These are phyloP conservation scores for Sporormia fimetaria DNA, from an alignment of 495 filamentous ascomycete species.

Conservation along the genomic window DNA sequence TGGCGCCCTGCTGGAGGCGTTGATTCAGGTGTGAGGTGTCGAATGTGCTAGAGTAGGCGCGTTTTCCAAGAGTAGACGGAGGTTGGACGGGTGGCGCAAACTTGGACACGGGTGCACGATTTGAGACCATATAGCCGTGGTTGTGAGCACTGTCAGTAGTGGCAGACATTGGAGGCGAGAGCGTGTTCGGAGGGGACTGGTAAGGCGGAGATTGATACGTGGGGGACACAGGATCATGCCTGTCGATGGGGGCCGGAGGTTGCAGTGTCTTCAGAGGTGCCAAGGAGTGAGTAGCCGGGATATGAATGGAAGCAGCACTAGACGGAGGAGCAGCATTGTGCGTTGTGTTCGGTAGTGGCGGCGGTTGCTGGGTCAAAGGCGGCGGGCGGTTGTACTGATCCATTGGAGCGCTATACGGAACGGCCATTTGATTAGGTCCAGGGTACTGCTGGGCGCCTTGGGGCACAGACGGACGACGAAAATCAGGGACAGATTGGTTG, in stretches of 20 bases:
- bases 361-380: constrained; percentile 16
- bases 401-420: constrained; percentile 15
- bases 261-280: constrained; percentile 27
- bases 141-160: constrained; percentile 14
- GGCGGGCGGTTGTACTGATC: constrained; percentile 17
- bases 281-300: constrained; percentile 21
- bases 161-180: constrained; percentile 22
- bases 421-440: constrained; percentile 14
- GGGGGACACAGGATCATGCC: constrained; percentile 23
- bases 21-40: constrained; percentile 28
- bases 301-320: constrained; percentile 12
- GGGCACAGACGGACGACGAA: constrained; percentile 25
- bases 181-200: constrained; percentile 14
- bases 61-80: constrained; percentile 24
- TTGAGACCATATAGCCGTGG: constrained; percentile 10
- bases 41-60: constrained; percentile 26
- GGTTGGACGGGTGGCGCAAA: constrained; percentile 9
- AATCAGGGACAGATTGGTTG: constrained; percentile 16
- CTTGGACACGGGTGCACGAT: constrained; percentile 7
- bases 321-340: constrained; percentile 15
- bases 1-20: constrained; percentile 28
- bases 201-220: constrained; percentile 23
- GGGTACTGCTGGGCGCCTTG: constrained; percentile 22
- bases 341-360: constrained; percentile 26
- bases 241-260: constrained; percentile 13